These are phyloP conservation scores for Gynostemma pentaphyllum DNA, from an alignment of 306 rosid species.

Conservation along the genomic window DNA sequence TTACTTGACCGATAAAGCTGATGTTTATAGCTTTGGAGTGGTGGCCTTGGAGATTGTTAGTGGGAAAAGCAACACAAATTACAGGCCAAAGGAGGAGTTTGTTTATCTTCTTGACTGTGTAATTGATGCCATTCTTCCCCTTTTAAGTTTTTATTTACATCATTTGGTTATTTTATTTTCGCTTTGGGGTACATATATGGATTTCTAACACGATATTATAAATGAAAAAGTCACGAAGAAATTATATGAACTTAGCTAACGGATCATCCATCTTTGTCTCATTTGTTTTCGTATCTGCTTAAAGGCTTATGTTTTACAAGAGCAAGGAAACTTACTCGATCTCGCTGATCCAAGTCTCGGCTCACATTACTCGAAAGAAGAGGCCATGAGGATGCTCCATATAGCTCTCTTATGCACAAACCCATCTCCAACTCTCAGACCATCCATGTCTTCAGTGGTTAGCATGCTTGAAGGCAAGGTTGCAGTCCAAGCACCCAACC, in stretches of 20 bases:
- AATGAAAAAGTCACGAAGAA: too few species aligned
- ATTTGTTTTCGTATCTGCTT: not conserved
- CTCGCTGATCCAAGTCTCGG: slow-evolving; percentile 63
- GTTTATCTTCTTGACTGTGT: slow-evolving; percentile 93
- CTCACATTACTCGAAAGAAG: slow-evolving; percentile 37
- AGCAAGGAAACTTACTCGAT: slow-evolving; percentile 80
- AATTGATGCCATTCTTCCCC: not conserved
- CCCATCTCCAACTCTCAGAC: slow-evolving; percentile 82
- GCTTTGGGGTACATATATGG: too few species aligned
- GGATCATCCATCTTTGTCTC: not conserved
- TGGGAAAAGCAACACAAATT: slow-evolving; percentile 76
- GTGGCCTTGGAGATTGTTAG: slow-evolving; percentile 73
- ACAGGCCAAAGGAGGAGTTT: slow-evolving; percentile 66
- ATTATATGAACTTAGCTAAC: too few species aligned
- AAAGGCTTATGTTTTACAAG: slow-evolving; percentile 78
- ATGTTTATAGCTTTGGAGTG: slow-evolving; percentile 76
- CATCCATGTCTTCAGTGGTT: slow-evolving; percentile 74
- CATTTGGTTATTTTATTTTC: too few species aligned
- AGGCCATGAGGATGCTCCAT: slow-evolving; percentile 63
- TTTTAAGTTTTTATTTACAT: not conserved
- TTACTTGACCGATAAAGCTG: slow-evolving; percentile 78
- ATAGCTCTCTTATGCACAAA: slow-evolving; percentile 76
- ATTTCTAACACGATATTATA: too few species aligned
- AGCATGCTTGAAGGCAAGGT: slow-evolving; percentile 79
- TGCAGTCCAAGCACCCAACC: slow-evolving; percentile 41